Percentiles rank a stretch among this genome's conserved stretches.
phyloP scores from a whole-genome alignment of 495 filamentous ascomycete genomes.

The Neurospora sublineolata region DNA sequence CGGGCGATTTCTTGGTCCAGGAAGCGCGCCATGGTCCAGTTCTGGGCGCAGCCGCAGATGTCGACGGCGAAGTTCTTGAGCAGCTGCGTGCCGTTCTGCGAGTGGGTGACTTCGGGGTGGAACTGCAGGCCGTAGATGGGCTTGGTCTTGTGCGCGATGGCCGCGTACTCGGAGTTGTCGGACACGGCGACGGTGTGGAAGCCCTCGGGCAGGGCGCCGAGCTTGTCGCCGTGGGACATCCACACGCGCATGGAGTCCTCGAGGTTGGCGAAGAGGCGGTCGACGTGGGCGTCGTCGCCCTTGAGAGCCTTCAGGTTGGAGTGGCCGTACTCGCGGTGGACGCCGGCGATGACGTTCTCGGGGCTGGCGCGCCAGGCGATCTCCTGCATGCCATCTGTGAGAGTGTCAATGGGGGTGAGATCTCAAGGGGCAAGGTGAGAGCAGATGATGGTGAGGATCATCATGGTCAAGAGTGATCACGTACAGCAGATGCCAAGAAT shows the following conservation, averaged over 20 bases:
- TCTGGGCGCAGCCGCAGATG: slow-evolving; percentile 60
- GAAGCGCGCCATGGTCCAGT: slow-evolving; percentile 80
- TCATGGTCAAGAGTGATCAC: background rate
- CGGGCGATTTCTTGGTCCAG: slow-evolving; percentile 63
- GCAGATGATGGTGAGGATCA: background rate
- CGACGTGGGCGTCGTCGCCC: slow-evolving; percentile 44
- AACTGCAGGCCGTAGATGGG: slow-evolving; percentile 69
- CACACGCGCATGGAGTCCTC: slow-evolving; percentile 53
- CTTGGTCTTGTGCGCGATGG: slow-evolving; percentile 63
- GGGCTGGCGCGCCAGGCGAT: slow-evolving; percentile 63
- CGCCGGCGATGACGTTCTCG: slow-evolving; percentile 61
- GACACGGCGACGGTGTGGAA: slow-evolving; percentile 67
- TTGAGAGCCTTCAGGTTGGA: slow-evolving; percentile 32
- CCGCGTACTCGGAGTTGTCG: slow-evolving; percentile 61
- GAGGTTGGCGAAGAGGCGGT: slow-evolving; percentile 61
- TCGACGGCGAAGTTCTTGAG: slow-evolving; percentile 70
- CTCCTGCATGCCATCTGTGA: slow-evolving; percentile 40
- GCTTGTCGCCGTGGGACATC: slow-evolving; percentile 87
- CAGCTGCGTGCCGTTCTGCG: slow-evolving; percentile 49
- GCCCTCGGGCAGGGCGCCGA: slow-evolving; percentile 54
- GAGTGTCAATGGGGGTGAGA: background rate
- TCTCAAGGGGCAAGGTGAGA: background rate
- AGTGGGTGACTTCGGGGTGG: slow-evolving; percentile 77
- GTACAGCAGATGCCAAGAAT: slow-evolving; percentile 59
- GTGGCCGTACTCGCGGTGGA: slow-evolving; percentile 37